These are phyloP conservation scores for Mucuna pruriens DNA, from an alignment of 306 rosid genomes.

Conservation along the genomic window DNA sequence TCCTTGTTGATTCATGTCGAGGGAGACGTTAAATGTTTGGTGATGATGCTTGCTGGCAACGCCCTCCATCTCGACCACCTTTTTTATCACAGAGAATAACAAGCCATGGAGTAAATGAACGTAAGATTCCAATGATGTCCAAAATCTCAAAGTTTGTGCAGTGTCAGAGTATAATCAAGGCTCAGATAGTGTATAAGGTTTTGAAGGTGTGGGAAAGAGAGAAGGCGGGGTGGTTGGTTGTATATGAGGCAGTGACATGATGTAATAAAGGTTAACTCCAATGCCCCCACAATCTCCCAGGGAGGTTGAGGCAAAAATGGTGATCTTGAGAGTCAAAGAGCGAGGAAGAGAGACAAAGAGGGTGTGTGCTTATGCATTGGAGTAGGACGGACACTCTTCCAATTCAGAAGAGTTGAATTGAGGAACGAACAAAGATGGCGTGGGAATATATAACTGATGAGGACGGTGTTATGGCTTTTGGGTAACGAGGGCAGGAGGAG, in stretches of 20 bases:
- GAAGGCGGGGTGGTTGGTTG: too few species aligned
- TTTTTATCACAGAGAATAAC: conserved; percentile 21
- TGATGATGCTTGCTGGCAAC: conserved; percentile 31
- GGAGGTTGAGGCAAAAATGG: conserved; percentile 38
- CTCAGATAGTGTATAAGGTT: neutral
- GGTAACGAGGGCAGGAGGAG: neutral
- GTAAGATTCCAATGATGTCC: neutral
- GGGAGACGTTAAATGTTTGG: conserved; percentile 61
- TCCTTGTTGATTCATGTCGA: conserved; percentile 49
- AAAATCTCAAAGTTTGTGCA: conserved; percentile 6
- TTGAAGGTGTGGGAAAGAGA: too few species aligned
- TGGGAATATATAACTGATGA: neutral
- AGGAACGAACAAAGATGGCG: neutral
- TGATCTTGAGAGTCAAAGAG: conserved; percentile 25
- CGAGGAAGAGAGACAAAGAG: neutral
- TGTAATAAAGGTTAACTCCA: too few species aligned
- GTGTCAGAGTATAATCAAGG: neutral
- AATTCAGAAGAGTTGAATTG: neutral
- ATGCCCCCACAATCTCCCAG: too few species aligned
- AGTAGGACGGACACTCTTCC: neutral
- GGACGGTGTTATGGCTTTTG: neutral
- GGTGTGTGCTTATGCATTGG: neutral
- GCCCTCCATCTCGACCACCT: conserved; percentile 59
- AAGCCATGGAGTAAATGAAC: neutral
- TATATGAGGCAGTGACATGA: too few species aligned